Evolutionary conservation across 805 yeast genomes (phyloP), one percentile per base, ranked within the genome.

Genomic region (Debaryomyces maramus): DNA sequence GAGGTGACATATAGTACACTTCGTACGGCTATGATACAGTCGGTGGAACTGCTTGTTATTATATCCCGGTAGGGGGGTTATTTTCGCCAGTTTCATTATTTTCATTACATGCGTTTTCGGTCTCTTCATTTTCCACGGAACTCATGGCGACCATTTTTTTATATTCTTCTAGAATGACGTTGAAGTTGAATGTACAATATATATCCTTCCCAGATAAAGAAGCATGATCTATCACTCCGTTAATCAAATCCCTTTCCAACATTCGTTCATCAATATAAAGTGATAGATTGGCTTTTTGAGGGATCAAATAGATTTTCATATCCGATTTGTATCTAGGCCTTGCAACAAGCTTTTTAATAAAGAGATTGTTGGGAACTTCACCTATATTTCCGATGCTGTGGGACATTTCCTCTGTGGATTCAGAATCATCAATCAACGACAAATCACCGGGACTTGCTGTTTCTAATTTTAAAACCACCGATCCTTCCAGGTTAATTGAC

Each of bases 271-370:
- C 77, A 29, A 75, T 66, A 45, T 78, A 78, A 15, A 78, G 45
- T 2, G 72, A 67, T 40, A 58, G 47, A 39, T 65, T 52, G 5
- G 53, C 42, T 11, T 55, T 50, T 18, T 68, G 58, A 3, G 83
- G 82, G 5, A 80, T 58, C 14, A 80, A 48, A 56, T 74, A 80
- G n/a, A 80, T 73, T 52, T 78, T 75, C 85, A 80, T 80, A 46
- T 76, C 77, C 4, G 78, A 66, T 52, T 80, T 80, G 56, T 80
- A 80, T 23, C 85, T 57, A 9, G 85, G 85, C 47, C 83, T 62
- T 10, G 84, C 84, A 23, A 79, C 72, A 17, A 73, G 65, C 43
- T 77, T 77, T 55, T 80, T 80, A 36, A 80, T 58, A 50, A 76
- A 80, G 3, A 73, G 58, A 28, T 78, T 70, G 19, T 70, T 61